Evolutionary conservation across 306 rosid species (phyloP).

Genomic region (Dalbergia oliveri): DNA sequence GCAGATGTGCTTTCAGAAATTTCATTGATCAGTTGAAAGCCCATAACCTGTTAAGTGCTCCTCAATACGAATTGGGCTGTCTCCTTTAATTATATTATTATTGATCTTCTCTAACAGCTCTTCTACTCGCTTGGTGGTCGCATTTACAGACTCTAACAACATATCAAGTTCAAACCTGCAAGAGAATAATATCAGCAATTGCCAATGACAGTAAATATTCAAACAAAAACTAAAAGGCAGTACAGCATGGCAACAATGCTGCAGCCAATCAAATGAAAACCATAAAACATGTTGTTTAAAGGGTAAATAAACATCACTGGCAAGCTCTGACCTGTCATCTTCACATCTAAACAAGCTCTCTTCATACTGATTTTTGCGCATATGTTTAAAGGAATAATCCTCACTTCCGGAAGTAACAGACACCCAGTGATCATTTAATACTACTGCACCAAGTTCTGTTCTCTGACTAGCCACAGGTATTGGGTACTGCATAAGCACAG

Average conservation of each 20-base stretch:
- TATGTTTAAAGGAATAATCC: slow-evolving; percentile 98
- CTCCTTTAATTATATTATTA: slow-evolving; percentile 72
- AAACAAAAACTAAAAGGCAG: slow-evolving; percentile 33
- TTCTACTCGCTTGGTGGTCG: slow-evolving; percentile 86
- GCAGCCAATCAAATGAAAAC: slow-evolving; percentile 18
- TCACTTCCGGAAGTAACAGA: slow-evolving; percentile 99
- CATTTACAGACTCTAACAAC: slow-evolving; percentile 97
- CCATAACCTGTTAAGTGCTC: slow-evolving; percentile 90
- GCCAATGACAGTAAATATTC: slow-evolving; percentile 8
- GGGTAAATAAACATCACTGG: slow-evolving; percentile 35
- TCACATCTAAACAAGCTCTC: slow-evolving; percentile 99
- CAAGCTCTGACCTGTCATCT: slow-evolving; percentile 88
- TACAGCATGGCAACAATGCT: slow-evolving; percentile 7
- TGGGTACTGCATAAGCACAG: slow-evolving; percentile 75
- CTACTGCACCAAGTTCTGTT: slow-evolving; percentile 84
- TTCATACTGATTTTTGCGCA: slow-evolving; percentile 99
- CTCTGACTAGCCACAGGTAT: slow-evolving; percentile 89
- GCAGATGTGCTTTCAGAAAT: slow-evolving; percentile 40
- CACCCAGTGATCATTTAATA: slow-evolving; percentile 96
- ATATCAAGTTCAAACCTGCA: slow-evolving; percentile 98
- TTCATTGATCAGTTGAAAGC: slow-evolving; percentile 37
- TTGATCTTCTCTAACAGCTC: slow-evolving; percentile 88
- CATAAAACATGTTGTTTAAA: slow-evolving; percentile 10
- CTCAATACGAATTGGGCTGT: slow-evolving; percentile 75
- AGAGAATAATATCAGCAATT: slow-evolving; percentile 50